Evolutionary conservation across 208 protist species (phyloP).

Genomic region (Angomonas deanei): DNA sequence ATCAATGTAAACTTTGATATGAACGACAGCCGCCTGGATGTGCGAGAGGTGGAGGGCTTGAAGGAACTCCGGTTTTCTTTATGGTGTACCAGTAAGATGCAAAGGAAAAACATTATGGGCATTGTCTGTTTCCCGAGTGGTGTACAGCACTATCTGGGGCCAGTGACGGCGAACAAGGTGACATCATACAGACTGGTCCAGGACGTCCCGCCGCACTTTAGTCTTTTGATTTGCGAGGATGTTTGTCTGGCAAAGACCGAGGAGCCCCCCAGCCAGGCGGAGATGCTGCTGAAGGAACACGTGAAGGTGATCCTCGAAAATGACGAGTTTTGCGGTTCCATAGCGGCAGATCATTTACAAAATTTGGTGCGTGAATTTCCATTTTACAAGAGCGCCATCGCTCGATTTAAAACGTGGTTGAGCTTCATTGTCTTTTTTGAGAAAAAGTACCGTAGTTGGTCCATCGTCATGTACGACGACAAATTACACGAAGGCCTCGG

Average conservation of each 20-base stretch:
- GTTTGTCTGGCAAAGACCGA: slow-evolving; percentile 12
- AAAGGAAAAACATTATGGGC: slow-evolving; percentile 5
- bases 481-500: slow-evolving; percentile 29
- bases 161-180: slow-evolving; percentile 14
- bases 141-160: slow-evolving; percentile 27
- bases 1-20: no score
- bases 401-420: slow-evolving; percentile 52
- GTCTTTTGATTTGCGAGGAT: slow-evolving; percentile 31
- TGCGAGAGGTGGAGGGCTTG: neutral
- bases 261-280: slow-evolving; percentile 30
- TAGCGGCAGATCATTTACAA: slow-evolving; percentile 57
- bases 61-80: neutral
- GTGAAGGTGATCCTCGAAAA: slow-evolving; percentile 58
- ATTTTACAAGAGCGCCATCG: slow-evolving; percentile 45
- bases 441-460: slow-evolving; percentile 40
- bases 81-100: neutral
- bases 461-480: slow-evolving; percentile 24
- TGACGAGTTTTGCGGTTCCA: slow-evolving; percentile 61
- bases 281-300: slow-evolving; percentile 69
- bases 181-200: slow-evolving; percentile 38
- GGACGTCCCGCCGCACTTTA: slow-evolving; percentile 21
- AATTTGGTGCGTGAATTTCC: slow-evolving; percentile 67
- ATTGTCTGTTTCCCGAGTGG: slow-evolving; percentile 18
- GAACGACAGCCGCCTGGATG: no score
- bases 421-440: slow-evolving; percentile 37